phyloP scores from a whole-genome alignment of 2,329 filamentous ascomycete species.

The Aspergillus fumigatus region DNA sequence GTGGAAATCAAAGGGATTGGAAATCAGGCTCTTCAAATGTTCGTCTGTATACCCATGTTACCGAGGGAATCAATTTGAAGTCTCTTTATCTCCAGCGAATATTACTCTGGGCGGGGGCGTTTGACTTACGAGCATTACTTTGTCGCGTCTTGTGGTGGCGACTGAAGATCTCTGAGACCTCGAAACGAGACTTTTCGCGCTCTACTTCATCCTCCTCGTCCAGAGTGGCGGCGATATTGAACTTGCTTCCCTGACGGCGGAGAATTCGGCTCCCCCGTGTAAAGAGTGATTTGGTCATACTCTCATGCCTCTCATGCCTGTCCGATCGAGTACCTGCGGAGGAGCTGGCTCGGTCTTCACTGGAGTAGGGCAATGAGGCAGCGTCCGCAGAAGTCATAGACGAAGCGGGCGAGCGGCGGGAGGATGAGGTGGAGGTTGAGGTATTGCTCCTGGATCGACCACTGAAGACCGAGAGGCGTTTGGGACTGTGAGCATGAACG shows the following conservation, averaged over 20 bases:
- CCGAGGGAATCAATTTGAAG: neutral
- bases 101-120: neutral
- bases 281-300: conserved; percentile 37
- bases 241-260: conserved; percentile 44
- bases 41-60: conserved; percentile 25
- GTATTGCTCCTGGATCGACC: conserved; percentile 42
- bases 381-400: conserved; percentile 36
- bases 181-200: conserved; percentile 28
- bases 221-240: conserved; percentile 39
- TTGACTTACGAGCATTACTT: conserved; percentile 34
- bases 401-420: conserved; percentile 43
- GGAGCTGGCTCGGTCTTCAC: conserved; percentile 30
- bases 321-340: conserved; percentile 26
- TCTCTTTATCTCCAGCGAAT: neutral
- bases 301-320: conserved; percentile 34
- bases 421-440: conserved; percentile 48
- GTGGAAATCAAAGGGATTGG: conserved; percentile 61
- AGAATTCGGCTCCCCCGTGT: conserved; percentile 44
- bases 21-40: conserved; percentile 50
- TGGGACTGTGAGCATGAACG: conserved; percentile 34
- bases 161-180: conserved; percentile 30
- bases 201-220: conserved; percentile 38
- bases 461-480: conserved; percentile 37
- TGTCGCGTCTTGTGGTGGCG: conserved; percentile 30
- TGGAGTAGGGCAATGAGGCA: conserved; percentile 24